A percentile compares a stretch with the other conserved stretches of the same genome.
phyloP scores from a whole-genome alignment of 192 early-diverging fungal species.

The Gamsiella multidivaricata region DNA sequence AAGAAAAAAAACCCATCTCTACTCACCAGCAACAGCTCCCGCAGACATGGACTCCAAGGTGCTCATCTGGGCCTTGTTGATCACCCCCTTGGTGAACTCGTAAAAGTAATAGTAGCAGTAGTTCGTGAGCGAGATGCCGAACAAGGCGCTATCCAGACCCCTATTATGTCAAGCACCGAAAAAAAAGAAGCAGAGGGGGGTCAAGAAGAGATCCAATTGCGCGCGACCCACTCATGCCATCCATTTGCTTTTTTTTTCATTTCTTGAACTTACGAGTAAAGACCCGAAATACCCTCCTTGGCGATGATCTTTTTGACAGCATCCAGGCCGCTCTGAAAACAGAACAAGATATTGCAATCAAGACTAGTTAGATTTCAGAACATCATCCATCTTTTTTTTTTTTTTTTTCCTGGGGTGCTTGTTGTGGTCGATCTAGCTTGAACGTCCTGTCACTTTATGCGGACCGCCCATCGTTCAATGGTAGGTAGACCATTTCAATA shows the following conservation, averaged over 20 bases:
- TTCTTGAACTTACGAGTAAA: constrained; percentile 83
- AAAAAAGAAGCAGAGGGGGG: not conserved
- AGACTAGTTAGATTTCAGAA: not conserved
- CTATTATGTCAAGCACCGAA: constrained; percentile 51
- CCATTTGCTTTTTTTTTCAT: not conserved
- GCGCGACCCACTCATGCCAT: not conserved
- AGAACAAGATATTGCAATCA: not conserved
- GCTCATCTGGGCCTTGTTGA: constrained; percentile 85
- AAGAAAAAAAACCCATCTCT: not conserved
- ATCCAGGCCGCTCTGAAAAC: constrained; percentile 68
- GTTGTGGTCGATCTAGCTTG: not conserved
- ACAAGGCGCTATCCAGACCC: constrained; percentile 93
- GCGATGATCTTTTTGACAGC: constrained; percentile 89
- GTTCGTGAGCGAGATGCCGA: constrained; percentile 97
- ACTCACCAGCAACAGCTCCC: constrained; percentile 86
- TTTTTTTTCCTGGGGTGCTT: not conserved
- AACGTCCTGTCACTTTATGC: constrained; percentile 36
- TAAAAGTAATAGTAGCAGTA: constrained; percentile 90
- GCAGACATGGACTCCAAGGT: constrained; percentile 93
- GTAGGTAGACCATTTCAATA: too few species aligned
- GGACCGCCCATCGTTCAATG: not conserved
- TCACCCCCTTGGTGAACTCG: constrained; percentile 86
- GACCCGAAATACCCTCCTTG: constrained; percentile 87
- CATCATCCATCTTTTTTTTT: not conserved
- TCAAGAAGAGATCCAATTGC: not conserved